These are phyloP conservation scores for Salvia miltiorrhiza DNA, from an alignment of 257 asterid genomes.

Conservation along the genomic window DNA sequence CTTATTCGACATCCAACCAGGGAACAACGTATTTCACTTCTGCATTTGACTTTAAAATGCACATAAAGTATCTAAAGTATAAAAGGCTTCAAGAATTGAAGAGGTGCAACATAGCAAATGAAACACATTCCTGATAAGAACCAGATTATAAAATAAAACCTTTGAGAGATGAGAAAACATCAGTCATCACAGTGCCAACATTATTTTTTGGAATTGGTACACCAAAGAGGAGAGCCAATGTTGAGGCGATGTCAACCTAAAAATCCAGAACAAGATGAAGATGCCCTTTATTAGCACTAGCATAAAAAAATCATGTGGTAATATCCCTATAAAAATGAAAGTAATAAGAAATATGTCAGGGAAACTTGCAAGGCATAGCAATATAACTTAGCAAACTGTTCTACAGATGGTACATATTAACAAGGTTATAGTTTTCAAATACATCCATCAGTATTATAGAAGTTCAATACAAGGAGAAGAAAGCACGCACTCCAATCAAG, in stretches of 20 bases:
- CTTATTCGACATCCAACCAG: not conserved
- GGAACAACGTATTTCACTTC: not conserved
- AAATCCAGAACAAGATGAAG: conserved; percentile 30
- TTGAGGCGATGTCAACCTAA: conserved; percentile 81
- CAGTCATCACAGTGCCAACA: conserved; percentile 70
- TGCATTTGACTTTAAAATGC: not conserved
- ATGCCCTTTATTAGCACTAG: conserved; percentile 6
- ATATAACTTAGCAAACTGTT: too few species aligned
- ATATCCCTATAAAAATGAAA: not conserved
- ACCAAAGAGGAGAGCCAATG: conserved; percentile 87
- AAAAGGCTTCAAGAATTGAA: not conserved
- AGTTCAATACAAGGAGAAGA: not conserved
- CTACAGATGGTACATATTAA: too few species aligned
- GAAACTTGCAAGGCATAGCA: not conserved
- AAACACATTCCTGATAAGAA: conserved; percentile 5
- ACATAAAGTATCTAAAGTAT: not conserved
- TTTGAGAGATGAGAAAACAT: conserved; percentile 54
- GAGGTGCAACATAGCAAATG: not conserved
- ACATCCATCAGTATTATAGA: too few species aligned
- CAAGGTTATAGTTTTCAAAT: too few species aligned
- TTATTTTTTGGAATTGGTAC: conserved; percentile 89
- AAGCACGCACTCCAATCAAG: not conserved
- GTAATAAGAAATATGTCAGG: not conserved
- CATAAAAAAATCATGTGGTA: not conserved
- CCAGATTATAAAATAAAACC: conserved; percentile 39